These are phyloP conservation scores for Colletotrichum camelliae DNA, from an alignment of 2,329 filamentous ascomycete genomes.

Conservation along the genomic window DNA sequence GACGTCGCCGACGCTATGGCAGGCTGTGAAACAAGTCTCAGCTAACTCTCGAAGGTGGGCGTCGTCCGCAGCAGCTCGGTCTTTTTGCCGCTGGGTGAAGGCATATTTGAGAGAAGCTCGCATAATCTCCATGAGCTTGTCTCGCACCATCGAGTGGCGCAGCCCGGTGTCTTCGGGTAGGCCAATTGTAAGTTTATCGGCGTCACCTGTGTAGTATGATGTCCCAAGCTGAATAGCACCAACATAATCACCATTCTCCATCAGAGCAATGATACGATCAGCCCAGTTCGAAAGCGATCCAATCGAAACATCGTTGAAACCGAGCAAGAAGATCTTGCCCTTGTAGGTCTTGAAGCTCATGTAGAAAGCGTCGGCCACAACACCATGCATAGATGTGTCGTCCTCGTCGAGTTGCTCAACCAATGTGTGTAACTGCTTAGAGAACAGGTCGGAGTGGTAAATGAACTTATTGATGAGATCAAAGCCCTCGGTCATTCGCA, in stretches of 20 bases:
- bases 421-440: conserved; percentile 79
- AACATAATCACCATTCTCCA: conserved; percentile 97
- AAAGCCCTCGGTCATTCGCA: conserved; percentile 93
- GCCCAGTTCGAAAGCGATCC: conserved; percentile 97
- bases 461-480: conserved; percentile 92
- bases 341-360: conserved; percentile 99
- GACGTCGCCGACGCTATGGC: conserved; percentile 75
- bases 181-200: conserved; percentile 94
- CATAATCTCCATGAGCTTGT: conserved; percentile 93
- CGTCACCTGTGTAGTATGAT: conserved; percentile 87
- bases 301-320: conserved; percentile 92
- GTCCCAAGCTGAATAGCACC: conserved; percentile 89
- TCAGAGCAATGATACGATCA: conserved; percentile 87
- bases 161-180: conserved; percentile 81
- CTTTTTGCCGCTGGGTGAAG: conserved; percentile 70
- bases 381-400: conserved; percentile 89
- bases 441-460: conserved; percentile 90
- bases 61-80: conserved; percentile 51
- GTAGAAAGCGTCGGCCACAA: conserved; percentile 95
- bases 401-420: conserved; percentile 90
- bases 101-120: conserved; percentile 88
- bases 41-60: conserved; percentile 77
- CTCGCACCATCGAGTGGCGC: conserved; percentile 81
- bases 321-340: conserved; percentile 87
- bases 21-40: conserved; percentile 83